phyloP scores from a whole-genome alignment of 306 rosid species.

The Vigna unguiculata region DNA sequence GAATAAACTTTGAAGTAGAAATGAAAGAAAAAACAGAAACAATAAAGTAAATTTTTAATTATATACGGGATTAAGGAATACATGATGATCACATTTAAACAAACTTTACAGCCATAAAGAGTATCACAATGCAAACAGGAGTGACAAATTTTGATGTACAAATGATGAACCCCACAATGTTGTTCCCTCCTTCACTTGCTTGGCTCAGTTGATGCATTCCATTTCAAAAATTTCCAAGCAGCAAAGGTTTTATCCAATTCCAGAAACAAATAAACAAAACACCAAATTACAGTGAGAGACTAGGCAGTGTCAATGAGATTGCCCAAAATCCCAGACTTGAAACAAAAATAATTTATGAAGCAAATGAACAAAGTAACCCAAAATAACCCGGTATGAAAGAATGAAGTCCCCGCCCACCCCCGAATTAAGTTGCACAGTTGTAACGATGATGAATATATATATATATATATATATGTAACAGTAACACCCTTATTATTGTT shows the following conservation, averaged over 20 bases:
- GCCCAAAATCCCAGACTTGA: constrained; percentile 40
- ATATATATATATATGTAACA: neutral
- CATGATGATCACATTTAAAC: constrained; percentile 41
- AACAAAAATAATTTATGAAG: constrained; percentile 47
- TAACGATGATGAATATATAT: neutral
- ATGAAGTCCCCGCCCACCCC: constrained; percentile 33
- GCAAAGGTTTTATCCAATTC: constrained; percentile 20
- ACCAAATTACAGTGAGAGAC: constrained; percentile 30
- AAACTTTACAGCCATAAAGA: constrained; percentile 50
- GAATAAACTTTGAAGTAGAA: too few species aligned
- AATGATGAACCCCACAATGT: constrained; percentile 11
- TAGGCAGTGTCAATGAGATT: constrained; percentile 4
- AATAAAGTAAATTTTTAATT: constrained; percentile 41
- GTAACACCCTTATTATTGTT: constrained; percentile 27
- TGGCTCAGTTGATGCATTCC: too few species aligned
- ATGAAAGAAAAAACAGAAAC: constrained; percentile 2
- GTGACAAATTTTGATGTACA: constrained; percentile 12
- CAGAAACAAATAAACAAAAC: constrained; percentile 37
- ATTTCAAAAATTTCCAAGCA: too few species aligned
- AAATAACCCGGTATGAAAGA: constrained; percentile 51
- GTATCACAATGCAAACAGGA: constrained; percentile 45
- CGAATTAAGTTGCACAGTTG: neutral
- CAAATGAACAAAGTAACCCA: constrained; percentile 45
- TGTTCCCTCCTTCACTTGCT: constrained; percentile 8
- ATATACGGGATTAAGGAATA: constrained; percentile 39